Evolutionary conservation across 139 green algal species (phyloP), one percentile per base, ranked within the genome.

Genomic region (Chlorella sp.): DNA sequence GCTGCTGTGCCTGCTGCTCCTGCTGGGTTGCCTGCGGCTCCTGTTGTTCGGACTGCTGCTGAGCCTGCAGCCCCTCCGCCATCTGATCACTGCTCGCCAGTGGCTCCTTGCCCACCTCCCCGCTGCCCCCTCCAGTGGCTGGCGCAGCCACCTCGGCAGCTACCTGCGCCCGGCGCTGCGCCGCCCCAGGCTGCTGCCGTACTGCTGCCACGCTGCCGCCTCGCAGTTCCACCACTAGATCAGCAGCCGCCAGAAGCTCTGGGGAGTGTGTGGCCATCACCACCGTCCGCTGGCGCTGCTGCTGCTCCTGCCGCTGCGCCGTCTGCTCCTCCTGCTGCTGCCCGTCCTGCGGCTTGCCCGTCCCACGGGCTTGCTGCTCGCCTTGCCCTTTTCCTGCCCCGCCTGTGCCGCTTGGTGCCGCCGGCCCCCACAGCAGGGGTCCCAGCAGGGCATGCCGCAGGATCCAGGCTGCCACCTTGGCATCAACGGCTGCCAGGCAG

Each of bases 401-500:
- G 11, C 46, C 46, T 8, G 46, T 54, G 46, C 46, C 46, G 46
- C 46, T 54, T 40, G 82, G 54, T 62, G 69, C 68, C 32, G 86
- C 54, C 54, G 14, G 41, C 16, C 11, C 68, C 26, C 34, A 44
- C 69, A 90, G 74, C 82, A 92, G 74, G 19, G 86, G 73, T 30
- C 86, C 90, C 51, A 90, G 73, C 64, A 96, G 82, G 5, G 88
- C 89, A 30, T 92, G 67, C 6, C 73, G n/a, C 44, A 90, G 43
- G 38, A 94, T 56, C 81, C 73, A 86, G 16, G 82, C 78, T 1
- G 86, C 86, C 46, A 92, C 82, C 24, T 88, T 80, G 46, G 85
- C 81, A 86, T 98, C 95, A 67, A 98, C 69, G n/a, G 90, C 86
- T 26, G 92, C 84, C 73, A 96, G 75, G 14, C 93, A 85, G 73